phyloP scores from a whole-genome alignment of 768 basidiomycete genomes.

The Mycena vulgaris region DNA sequence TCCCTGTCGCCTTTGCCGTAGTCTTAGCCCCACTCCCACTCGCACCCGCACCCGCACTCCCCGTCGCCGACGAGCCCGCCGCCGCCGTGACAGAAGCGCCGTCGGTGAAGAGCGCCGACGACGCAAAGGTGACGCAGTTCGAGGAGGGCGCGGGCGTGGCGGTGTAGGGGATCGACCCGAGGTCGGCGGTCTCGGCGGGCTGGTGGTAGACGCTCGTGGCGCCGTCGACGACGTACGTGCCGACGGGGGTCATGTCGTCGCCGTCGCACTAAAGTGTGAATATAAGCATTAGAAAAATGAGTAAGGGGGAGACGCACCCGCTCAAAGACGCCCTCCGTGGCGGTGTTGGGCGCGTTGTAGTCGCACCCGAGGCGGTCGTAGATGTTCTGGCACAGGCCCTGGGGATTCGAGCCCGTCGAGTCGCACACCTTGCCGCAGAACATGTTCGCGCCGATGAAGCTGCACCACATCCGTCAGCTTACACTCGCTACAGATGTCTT shows the following conservation, averaged over 20 bases:
- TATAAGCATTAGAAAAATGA: neutral
- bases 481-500: neutral
- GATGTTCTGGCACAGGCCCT: slow-evolving; percentile 50
- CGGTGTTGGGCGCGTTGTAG: slow-evolving; percentile 55
- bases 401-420: slow-evolving; percentile 56
- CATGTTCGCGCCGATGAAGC: slow-evolving; percentile 65
- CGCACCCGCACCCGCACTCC: no score
- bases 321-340: neutral
- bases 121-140: slow-evolving; percentile 38
- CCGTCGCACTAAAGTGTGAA: slow-evolving; percentile 59
- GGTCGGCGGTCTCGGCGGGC: slow-evolving; percentile 41
- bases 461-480: slow-evolving; percentile 33
- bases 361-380: slow-evolving; percentile 70
- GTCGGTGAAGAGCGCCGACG: slow-evolving; percentile 37
- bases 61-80: no score
- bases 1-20: no score
- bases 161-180: slow-evolving; percentile 45
- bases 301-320: neutral
- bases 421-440: slow-evolving; percentile 75
- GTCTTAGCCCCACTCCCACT: no score
- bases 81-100: slow-evolving; percentile 31
- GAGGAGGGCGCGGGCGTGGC: slow-evolving; percentile 41
- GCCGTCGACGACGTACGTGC: slow-evolving; percentile 57
- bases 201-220: slow-evolving; percentile 40
- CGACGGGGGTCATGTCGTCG: slow-evolving; percentile 63